Evolutionary conservation across 768 basidiomycete species (phyloP).

Genomic region (Tricholoma flavovirens): DNA sequence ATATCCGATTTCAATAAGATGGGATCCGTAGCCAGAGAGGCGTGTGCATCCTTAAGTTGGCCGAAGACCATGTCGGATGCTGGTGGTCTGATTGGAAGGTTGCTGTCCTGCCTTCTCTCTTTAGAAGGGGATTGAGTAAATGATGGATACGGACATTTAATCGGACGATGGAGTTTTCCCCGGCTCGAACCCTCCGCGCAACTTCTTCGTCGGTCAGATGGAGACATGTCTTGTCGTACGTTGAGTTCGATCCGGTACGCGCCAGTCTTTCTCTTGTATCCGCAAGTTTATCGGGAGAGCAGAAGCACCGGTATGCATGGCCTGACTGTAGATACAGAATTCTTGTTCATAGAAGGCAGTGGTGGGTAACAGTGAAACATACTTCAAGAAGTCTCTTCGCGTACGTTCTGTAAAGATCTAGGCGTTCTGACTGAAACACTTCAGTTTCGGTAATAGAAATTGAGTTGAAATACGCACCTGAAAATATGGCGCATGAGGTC

Average conservation of each 20-base stretch:
- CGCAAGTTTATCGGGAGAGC: constrained; percentile 65
- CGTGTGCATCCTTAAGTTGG: constrained; percentile 63
- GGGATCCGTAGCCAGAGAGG: constrained; percentile 81
- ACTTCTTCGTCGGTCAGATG: constrained; percentile 86
- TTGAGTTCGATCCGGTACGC: constrained; percentile 64
- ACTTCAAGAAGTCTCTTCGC: constrained; percentile 75
- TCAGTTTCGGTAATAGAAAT: constrained; percentile 5
- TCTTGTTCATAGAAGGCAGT: neutral
- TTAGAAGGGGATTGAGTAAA: neutral
- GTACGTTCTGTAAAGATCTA: constrained; percentile 78
- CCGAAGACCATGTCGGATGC: constrained; percentile 76
- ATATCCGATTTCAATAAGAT: constrained; percentile 88
- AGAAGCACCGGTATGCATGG: constrained; percentile 94
- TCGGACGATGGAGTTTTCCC: constrained; percentile 78
- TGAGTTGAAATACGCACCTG: constrained; percentile 45
- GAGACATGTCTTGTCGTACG: constrained; percentile 87
- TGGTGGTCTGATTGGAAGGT: constrained; percentile 43
- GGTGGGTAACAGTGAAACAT: constrained; percentile 9
- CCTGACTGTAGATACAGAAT: constrained; percentile 48
- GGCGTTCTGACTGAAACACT: constrained; percentile 70
- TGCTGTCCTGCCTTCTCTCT: constrained; percentile 43
- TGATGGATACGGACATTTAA: constrained; percentile 60
- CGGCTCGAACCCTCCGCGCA: constrained; percentile 61
- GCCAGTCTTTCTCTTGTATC: constrained; percentile 66
- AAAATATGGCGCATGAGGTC: constrained; percentile 79